A percentile compares a stretch with the other conserved stretches of the same genome.
Conservation (phyloP, 2,329 filamentous ascomycete genomes). For the Alternaria brassicae region DNA sequence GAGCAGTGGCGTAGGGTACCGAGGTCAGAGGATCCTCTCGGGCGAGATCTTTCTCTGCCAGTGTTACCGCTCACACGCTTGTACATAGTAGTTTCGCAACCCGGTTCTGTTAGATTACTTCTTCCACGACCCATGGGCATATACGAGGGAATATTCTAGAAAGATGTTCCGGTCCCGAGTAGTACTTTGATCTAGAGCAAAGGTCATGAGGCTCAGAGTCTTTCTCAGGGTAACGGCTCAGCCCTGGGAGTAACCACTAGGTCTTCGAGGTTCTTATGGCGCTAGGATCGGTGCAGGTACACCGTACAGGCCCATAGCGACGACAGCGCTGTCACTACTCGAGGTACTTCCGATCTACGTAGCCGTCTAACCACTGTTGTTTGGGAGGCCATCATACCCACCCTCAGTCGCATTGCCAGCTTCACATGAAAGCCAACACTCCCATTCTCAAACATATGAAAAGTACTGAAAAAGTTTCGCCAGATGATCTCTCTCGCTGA, state of each 20-base stretch:
- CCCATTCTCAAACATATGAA: neutral
- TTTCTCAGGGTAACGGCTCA: constrained; percentile 10
- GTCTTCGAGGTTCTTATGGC: constrained; percentile 8
- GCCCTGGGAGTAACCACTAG: neutral
- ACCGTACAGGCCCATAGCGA: neutral
- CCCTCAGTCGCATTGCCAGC: neutral
- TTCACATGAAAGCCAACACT: neutral
- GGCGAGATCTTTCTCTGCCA: neutral
- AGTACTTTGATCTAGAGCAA: constrained; percentile 27
- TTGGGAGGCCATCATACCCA: neutral
- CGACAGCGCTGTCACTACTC: neutral
- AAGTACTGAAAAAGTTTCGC: constrained; percentile 4
- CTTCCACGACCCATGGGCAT: constrained; percentile 17
- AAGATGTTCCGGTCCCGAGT: constrained; percentile 23
- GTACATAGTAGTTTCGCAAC: constrained; percentile 27
- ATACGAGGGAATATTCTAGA: constrained; percentile 32
- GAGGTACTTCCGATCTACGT: neutral
- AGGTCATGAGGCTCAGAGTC: constrained; percentile 32
- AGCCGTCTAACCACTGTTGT: neutral
- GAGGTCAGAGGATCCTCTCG: neutral
- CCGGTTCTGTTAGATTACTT: constrained; percentile 30
- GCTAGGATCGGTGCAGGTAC: neutral
- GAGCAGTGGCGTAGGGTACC: neutral
- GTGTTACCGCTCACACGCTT: constrained; percentile 6
- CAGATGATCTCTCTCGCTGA: constrained; percentile 12